These are phyloP conservation scores for Glycine latifolia DNA, from an alignment of 306 rosid genomes.

Conservation along the genomic window DNA sequence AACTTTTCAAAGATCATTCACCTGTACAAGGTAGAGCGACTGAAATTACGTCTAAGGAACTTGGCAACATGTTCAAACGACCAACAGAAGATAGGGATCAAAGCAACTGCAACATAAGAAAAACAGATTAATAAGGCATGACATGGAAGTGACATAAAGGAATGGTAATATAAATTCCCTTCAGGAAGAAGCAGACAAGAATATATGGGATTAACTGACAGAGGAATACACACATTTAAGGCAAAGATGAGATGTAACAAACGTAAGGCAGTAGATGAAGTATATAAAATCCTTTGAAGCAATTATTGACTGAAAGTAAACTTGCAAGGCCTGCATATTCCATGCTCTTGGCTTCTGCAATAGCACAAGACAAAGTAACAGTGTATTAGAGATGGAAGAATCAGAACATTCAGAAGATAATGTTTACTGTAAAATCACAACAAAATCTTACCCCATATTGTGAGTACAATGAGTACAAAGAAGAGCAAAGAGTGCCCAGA, in stretches of 20 bases:
- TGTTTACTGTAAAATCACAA: conserved; percentile 25
- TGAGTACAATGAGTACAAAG: conserved; percentile 78
- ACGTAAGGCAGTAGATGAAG: conserved; percentile 81
- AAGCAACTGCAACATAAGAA: conserved; percentile 76
- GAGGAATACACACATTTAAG: conserved; percentile 74
- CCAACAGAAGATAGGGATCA: conserved; percentile 89
- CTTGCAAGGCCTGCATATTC: conserved; percentile 91
- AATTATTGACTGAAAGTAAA: conserved; percentile 78
- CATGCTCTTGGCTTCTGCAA: conserved; percentile 93
- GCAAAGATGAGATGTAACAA: conserved; percentile 81
- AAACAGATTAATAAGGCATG: conserved; percentile 40
- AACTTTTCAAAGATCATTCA: conserved; percentile 39
- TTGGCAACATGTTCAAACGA: conserved; percentile 90
- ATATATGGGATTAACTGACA: conserved; percentile 29
- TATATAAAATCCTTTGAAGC: conserved; percentile 85
- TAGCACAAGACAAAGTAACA: conserved; percentile 36
- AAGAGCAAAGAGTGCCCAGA: conserved; percentile 87
- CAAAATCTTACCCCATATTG: conserved; percentile 73
- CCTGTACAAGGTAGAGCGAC: conserved; percentile 91
- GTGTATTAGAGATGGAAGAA: conserved; percentile 34
- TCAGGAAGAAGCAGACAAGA: conserved; percentile 6
- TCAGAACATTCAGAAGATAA: conserved; percentile 16
- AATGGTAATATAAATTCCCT: conserved; percentile 11
- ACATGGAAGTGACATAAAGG: conserved; percentile 9
- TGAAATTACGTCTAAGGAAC: conserved; percentile 93